These are phyloP conservation scores for Podila epicladia DNA, from an alignment of 192 early-diverging fungal species.

Conservation along the genomic window DNA sequence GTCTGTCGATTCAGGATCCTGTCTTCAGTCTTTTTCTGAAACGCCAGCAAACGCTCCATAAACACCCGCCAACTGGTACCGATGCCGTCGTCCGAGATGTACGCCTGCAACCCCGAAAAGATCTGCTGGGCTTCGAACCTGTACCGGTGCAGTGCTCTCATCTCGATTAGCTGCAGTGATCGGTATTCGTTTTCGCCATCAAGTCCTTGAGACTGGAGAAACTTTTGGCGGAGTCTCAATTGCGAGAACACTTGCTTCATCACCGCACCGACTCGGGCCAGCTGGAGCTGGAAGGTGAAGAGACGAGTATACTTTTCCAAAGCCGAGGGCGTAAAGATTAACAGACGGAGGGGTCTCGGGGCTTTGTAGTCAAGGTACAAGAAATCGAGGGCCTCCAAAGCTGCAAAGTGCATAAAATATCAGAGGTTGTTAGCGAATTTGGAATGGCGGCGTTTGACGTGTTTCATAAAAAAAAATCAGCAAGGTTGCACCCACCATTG, in stretches of 20 bases:
- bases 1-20: conserved; percentile 16
- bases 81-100: conserved; percentile 55
- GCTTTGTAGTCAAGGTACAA: conserved; percentile 58
- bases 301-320: conserved; percentile 58
- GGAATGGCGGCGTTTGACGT: no score
- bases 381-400: conserved; percentile 62
- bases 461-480: no score
- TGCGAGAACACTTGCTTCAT: conserved; percentile 47
- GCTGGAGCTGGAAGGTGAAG: conserved; percentile 58
- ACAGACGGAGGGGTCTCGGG: conserved; percentile 53
- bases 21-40: conserved; percentile 25
- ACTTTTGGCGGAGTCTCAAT: conserved; percentile 32
- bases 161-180: conserved; percentile 10
- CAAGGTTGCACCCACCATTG: conserved; percentile 38
- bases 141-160: conserved; percentile 43
- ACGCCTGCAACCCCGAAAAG: conserved; percentile 55
- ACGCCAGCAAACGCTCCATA: conserved; percentile 39
- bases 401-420: not conserved
- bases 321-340: conserved; percentile 50
- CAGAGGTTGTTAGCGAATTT: no score
- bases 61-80: conserved; percentile 54
- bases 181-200: not conserved
- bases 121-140: conserved; percentile 62
- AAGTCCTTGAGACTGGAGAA: not conserved
- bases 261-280: conserved; percentile 45